Evolutionary conservation across 805 yeast species (phyloP), one percentile per base, ranked within the genome.

Genomic region (Candida oleophila): DNA sequence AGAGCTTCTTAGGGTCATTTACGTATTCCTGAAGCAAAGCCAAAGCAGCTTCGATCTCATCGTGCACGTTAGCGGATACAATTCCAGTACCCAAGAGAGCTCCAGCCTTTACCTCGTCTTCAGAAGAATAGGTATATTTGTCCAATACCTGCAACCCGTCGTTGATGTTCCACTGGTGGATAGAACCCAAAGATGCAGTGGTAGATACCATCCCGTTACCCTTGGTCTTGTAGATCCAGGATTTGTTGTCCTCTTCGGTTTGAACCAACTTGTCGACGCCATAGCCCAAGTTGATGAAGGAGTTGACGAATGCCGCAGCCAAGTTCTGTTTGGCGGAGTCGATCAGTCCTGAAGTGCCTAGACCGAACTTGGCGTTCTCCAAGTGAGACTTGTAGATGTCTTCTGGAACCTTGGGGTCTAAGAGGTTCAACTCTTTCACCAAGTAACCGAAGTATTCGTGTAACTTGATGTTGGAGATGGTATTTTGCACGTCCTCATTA

Each of bases 241-340:
- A 77, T 46, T 76, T 75, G 51, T 80, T 77, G 51, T 87, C 92
- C 48, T 78, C 83, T 54, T 85, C 89, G 38, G 85, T 84, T 49
- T 85, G 81, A 47, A 91, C 73, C 54, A 88, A 71, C 61, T 88
- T 89, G 64, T 92, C 98, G 43, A 81, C 77, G 49, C 96, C 90
- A 61, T 82, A 94, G 42, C 99, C 99, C 59, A 91, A 80, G 65
- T 94, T 94, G 54, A 90, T 77, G 63, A 91, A 89, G 4, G 91
- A 86, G 61, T 90, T 94, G 43, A 91, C 98, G 65, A 94, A 92
- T n/a, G 94, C 80, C 2, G 96, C 83, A 3, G 98, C 98, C 57
- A 94, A 76, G 61, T 90, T 94, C 67, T 92, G 98, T 65, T 90
- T 91, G 11, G 97, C 96, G 33, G 96, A 87, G 64, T 92, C 97